Evolutionary conservation across 768 basidiomycete species (phyloP).

Genomic region (Boletus sensibilis): DNA sequence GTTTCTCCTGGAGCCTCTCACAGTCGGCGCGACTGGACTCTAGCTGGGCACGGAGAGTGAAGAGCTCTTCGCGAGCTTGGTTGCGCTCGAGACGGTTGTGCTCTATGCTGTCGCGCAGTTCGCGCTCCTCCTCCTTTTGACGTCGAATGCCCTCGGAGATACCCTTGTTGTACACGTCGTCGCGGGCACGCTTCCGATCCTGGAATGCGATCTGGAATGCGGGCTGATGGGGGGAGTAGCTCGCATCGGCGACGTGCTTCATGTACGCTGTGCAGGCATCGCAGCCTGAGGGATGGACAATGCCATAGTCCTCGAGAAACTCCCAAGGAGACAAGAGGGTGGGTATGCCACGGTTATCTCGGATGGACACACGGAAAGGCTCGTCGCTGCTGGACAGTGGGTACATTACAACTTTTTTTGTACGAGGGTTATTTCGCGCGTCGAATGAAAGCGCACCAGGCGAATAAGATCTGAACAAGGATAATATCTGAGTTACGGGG

Average conservation of each 20-base stretch:
- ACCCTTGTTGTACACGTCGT: conserved; percentile 40
- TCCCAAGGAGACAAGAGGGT: conserved; percentile 40
- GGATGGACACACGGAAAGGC: conserved; percentile 26
- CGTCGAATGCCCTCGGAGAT: conserved; percentile 40
- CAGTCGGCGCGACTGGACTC: conserved; percentile 34
- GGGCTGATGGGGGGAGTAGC: conserved; percentile 36
- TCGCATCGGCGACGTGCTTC: conserved; percentile 41
- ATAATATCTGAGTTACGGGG: conserved; percentile 18
- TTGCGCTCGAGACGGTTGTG: conserved; percentile 36
- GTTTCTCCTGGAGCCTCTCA: conserved; percentile 31
- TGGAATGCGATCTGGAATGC: conserved; percentile 42
- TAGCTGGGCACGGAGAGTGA: conserved; percentile 34
- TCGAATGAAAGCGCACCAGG: conserved; percentile 18
- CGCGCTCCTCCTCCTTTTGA: conserved; percentile 40
- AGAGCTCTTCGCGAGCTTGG: conserved; percentile 34
- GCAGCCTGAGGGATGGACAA: conserved; percentile 42
- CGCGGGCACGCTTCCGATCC: conserved; percentile 39
- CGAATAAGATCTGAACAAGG: conserved; percentile 14
- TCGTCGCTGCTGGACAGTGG: conserved; percentile 34
- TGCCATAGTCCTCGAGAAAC: conserved; percentile 39
- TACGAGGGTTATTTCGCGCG: conserved; percentile 4
- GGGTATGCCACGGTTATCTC: conserved; percentile 34
- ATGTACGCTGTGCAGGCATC: conserved; percentile 39
- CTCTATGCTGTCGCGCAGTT: conserved; percentile 35
- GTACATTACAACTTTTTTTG: conserved; percentile 27